Evolutionary conservation across 208 protist genomes (phyloP), one percentile per base, ranked within the genome.

Genomic region (Angomonas ambiguus): DNA sequence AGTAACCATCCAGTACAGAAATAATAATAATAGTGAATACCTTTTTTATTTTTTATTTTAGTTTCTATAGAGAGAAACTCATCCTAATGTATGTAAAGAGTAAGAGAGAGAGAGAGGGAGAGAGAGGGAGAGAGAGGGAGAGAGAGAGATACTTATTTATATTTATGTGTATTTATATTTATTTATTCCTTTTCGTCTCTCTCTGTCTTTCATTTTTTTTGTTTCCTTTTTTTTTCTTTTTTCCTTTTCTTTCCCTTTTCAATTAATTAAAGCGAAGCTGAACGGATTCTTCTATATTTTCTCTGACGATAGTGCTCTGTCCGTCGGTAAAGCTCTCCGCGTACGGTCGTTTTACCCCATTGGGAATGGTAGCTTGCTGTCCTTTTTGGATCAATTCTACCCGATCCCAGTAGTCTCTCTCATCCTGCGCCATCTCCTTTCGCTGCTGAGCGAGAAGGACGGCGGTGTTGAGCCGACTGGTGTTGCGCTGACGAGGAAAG

Each of bases 321-420:
- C 82, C 61, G 38, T 45, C 38, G 8, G 16, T 16, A 16, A 8
- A n/a, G 38, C 38, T 45, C 49, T 92, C 82, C 41, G 79, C 77
- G 63, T 95, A 92, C 11, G 8, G 16, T 24, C 59, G 60, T 10
- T 87, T 79, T 73, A 93, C 93, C 27, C 57, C 66, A 6, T 60
- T 73, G 10, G 72, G 72, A 16, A 92, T 85, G 28, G 80, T 80
- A 13, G 80, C 80, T 4, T 91, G 42, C 65, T 95, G 90, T 16
- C 79, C 80, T 41, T 83, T 79, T 0, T 85, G 84, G 58, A 95
- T 95, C 30, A 92, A 74, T 71, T 95, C 90, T 13, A 95, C 90
- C 20, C 85, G 75, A 53, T 93, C 85, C 87, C 90, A 95, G 65
- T 93, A 95, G 5, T 77, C 63, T 55, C 83, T 74, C 74, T 95